phyloP scores from a whole-genome alignment of 2,329 filamentous ascomycete genomes.

The Aspergillus quadricinctus region DNA sequence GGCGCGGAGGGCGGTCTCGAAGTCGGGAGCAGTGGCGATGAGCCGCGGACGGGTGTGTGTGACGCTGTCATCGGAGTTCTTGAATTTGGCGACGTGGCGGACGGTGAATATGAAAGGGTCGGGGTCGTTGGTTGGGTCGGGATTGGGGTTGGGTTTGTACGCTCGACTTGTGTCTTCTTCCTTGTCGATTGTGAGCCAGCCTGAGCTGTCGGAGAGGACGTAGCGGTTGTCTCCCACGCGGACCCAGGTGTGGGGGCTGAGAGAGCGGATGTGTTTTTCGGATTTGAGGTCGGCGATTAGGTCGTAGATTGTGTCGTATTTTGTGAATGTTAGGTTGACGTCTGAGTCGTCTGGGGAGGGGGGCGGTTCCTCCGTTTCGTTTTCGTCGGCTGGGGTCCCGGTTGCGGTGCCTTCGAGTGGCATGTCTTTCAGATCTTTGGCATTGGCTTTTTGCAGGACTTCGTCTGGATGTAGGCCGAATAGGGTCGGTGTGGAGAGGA shows the following conservation, averaged over 20 bases:
- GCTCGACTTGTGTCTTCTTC: conserved; percentile 4
- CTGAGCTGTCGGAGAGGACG: conserved; percentile 62
- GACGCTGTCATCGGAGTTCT: conserved; percentile 28
- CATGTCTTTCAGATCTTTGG: conserved; percentile 55
- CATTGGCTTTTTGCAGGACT: conserved; percentile 63
- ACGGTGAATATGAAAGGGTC: conserved; percentile 25
- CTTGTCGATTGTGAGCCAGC: conserved; percentile 54
- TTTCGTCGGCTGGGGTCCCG: conserved; percentile 34
- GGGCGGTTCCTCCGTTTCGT: conserved; percentile 25
- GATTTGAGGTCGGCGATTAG: conserved; percentile 76
- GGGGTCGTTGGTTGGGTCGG: not conserved
- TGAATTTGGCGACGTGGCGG: conserved; percentile 29
- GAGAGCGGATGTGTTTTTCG: conserved; percentile 70
- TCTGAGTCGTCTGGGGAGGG: conserved; percentile 11
- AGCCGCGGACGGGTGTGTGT: conserved; percentile 66
- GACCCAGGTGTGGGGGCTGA: conserved; percentile 81
- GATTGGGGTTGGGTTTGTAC: not conserved
- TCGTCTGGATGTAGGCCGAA: conserved; percentile 87
- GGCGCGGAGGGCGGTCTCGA: conserved; percentile 74
- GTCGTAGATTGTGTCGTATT: conserved; percentile 90
- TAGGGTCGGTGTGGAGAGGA: conserved; percentile 84
- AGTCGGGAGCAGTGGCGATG: conserved; percentile 61
- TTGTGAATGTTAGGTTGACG: conserved; percentile 69
- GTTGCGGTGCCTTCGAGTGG: not conserved
- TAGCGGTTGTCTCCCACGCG: conserved; percentile 66